Conservation (phyloP, 1,284 basidiomycete genomes). For the Fomitopsis palustris region DNA sequence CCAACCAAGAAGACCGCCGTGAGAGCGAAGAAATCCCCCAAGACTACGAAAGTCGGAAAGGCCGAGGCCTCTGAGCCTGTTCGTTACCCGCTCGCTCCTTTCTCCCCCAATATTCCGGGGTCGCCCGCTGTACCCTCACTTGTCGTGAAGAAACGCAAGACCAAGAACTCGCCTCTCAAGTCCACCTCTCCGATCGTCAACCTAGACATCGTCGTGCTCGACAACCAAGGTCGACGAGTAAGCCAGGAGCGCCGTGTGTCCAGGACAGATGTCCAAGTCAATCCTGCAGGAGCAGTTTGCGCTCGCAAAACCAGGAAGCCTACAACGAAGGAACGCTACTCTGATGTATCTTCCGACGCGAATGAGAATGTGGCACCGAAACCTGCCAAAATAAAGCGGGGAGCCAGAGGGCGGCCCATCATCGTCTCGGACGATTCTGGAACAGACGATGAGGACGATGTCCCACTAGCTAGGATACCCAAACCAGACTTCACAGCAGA, state of each 20-base stretch:
- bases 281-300: constrained; percentile 1
- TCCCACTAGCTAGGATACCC: constrained; percentile 3
- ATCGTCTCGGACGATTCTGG: constrained; percentile 44
- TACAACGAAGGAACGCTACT: constrained; percentile 9
- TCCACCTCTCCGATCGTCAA: constrained; percentile 46
- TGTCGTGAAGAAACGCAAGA: constrained; percentile 25
- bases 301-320: constrained; percentile 3
- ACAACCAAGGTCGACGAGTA: constrained; percentile 51
- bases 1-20: constrained; percentile 1
- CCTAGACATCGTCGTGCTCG: constrained; percentile 64
- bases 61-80: constrained; percentile 25
- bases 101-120: constrained; percentile 38
- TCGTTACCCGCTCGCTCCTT: constrained; percentile 40
- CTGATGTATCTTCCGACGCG: constrained; percentile 1
- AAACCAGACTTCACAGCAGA: constrained; percentile 2
- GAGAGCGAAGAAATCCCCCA: constrained; percentile 19
- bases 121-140: constrained; percentile 33
- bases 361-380: constrained; percentile 5
- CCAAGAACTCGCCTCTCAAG: constrained; percentile 30
- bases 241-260: constrained; percentile 45
- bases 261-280: constrained; percentile 27
- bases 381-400: constrained; percentile 8
- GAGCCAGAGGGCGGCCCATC: constrained; percentile 23
- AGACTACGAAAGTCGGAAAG: constrained; percentile 12
- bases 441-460: constrained; percentile 13